Evolutionary conservation across 2,329 filamentous ascomycete genomes (phyloP).

Genomic region (Hypoxylon rubiginosum): DNA sequence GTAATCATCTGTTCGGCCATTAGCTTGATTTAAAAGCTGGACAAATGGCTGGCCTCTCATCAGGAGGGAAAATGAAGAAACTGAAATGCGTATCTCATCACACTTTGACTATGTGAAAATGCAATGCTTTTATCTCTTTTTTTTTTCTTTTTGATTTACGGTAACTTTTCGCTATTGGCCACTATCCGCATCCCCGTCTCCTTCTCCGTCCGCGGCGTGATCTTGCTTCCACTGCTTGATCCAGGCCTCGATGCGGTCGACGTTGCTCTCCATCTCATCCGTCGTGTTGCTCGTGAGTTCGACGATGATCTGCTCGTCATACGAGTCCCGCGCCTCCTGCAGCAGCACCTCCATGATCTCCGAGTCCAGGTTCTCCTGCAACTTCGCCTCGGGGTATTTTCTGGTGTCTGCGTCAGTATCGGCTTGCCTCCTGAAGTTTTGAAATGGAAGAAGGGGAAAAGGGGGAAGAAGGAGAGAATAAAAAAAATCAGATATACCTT

Average conservation of each 20-base stretch:
- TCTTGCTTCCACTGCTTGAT: conserved; percentile 84
- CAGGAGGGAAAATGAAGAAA: not conserved
- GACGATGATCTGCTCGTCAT: conserved; percentile 88
- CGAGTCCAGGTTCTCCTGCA: conserved; percentile 95
- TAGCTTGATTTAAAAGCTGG: not conserved
- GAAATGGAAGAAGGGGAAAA: conserved; percentile 2
- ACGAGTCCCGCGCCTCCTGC: conserved; percentile 89
- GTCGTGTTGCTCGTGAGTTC: conserved; percentile 85
- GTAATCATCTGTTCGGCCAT: no score
- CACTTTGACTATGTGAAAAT: conserved; percentile 23
- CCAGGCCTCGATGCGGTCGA: conserved; percentile 88
- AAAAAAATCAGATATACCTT: conserved; percentile 73
- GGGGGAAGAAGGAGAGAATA: no score
- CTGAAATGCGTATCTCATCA: conserved; percentile 28
- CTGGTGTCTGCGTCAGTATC: not conserved
- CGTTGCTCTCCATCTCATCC: conserved; percentile 89
- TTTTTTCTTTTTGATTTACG: not conserved
- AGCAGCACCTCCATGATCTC: conserved; percentile 98
- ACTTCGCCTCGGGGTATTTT: conserved; percentile 85
- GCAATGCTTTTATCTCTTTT: not conserved
- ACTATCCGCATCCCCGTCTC: not conserved
- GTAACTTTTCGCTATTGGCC: not conserved
- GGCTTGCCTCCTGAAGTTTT: not conserved
- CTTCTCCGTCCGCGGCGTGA: conserved; percentile 54
- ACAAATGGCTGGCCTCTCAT: not conserved